Evolutionary conservation across 75 land plant species (phyloP).

Genomic region (Selaginella moellendorffii): DNA sequence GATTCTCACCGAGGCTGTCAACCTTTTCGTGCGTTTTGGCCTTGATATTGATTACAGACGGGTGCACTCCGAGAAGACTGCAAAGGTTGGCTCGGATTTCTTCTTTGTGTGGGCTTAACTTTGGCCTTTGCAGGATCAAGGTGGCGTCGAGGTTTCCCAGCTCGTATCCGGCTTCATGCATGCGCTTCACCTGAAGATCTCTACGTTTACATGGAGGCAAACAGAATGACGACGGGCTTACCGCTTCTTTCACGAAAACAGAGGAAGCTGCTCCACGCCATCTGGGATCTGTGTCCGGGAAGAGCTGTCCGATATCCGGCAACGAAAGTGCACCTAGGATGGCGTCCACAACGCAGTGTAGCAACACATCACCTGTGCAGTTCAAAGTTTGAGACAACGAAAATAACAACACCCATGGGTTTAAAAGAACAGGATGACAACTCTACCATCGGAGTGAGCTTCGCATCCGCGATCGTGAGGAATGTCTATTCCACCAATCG

Average conservation of each 20-base stretch:
- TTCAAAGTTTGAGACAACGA: conserved; percentile 6
- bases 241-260: conserved; percentile 79
- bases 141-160: conserved; percentile 92
- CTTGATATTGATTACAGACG: conserved; percentile 65
- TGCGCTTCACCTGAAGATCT: conserved; percentile 56
- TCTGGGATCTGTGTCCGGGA: conserved; percentile 78
- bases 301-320: conserved; percentile 88
- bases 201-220: not conserved
- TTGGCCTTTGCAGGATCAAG: conserved; percentile 85
- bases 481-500: conserved; percentile 71
- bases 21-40: conserved; percentile 97
- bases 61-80: conserved; percentile 60
- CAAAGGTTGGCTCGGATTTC: conserved; percentile 66
- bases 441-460: conserved; percentile 84
- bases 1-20: conserved; percentile 85
- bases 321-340: conserved; percentile 86
- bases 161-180: conserved; percentile 90
- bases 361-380: conserved; percentile 71
- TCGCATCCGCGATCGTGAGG: conserved; percentile 92
- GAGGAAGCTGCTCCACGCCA: conserved; percentile 76
- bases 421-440: not conserved
- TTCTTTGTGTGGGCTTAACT: conserved; percentile 90
- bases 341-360: conserved; percentile 91
- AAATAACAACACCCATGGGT: not conserved
- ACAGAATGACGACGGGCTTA: conserved; percentile 17